Base-by-base conservation (phyloP, 257 asterid genomes). In the Petunia secreta region DNA sequence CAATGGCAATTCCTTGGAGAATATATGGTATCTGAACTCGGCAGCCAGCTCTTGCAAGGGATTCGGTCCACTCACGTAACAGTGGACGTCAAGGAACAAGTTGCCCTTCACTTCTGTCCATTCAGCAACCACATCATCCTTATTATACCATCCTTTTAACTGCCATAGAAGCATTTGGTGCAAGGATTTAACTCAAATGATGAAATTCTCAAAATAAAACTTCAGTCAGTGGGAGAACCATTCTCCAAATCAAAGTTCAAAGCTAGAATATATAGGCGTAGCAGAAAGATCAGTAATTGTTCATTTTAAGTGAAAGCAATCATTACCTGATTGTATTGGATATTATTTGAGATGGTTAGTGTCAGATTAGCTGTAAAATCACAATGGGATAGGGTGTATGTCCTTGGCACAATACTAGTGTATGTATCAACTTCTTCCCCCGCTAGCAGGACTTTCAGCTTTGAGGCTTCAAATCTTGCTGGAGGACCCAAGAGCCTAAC, bases 1-100 rank as follows among this genome's bases (percentile, higher is more conserved):
- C 92, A 95, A 50, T 58, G 99, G 97, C 91, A 95, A 77, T 82
- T 95, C 99, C 87, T 95, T 93, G 81, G 99, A 93, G 92, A 95
- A 93, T 11, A 95, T 93, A 62, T 91, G 92, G 91, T 95, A 95
- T 85, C 99, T 87, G 44, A 93, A 85, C 82, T 93, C 99, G n/a
- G 99, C 99, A 80, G 97, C 87, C 81, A 93, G 57, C 79, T 92
- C 95, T 2, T 87, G 89, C 10, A 90, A 77, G 63, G 92, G 83
- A 87, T 93, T 88, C 1, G 93, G 94, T 75, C 98, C 98, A 7
- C 96, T 93, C 66, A 93, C 98, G 59, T 88, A 91, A 81, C 99
- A 93, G 82, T 95, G 99, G 81, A 95, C 91, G 77, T 93, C 94
- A 36, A 95, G 88, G 89, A 87, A 93, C 85, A 91, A 58, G 76